phyloP scores from a whole-genome alignment of 2,329 filamentous ascomycete species.

The Aspergillaceae sp. region DNA sequence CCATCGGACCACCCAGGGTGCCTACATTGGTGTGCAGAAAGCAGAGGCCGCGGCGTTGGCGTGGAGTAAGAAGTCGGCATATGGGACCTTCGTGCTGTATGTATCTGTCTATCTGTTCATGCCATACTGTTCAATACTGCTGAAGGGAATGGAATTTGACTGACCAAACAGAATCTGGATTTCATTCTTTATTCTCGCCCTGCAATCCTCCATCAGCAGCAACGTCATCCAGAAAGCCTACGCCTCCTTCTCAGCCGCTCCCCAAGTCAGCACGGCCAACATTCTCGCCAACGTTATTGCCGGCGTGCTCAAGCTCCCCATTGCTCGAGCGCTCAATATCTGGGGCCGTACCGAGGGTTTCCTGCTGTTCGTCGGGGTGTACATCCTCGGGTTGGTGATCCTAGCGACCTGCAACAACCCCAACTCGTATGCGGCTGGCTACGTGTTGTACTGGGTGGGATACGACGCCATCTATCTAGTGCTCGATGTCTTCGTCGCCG shows the following conservation, averaged over 20 bases:
- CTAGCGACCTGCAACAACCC: constrained; percentile 55
- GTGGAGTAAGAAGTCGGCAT: constrained; percentile 29
- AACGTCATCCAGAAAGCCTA: constrained; percentile 44
- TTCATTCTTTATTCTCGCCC: constrained; percentile 38
- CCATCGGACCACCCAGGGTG: constrained; percentile 4
- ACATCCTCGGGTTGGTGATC: constrained; percentile 48
- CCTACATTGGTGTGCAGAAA: constrained; percentile 15
- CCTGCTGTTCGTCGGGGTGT: constrained; percentile 40
- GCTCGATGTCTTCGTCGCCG: constrained; percentile 53
- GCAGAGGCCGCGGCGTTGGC: constrained; percentile 36
- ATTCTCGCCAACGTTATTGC: constrained; percentile 50
- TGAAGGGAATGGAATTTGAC: not conserved
- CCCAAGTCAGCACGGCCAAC: constrained; percentile 41
- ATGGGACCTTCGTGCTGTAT: constrained; percentile 29
- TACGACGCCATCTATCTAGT: constrained; percentile 47
- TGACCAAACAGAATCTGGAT: constrained; percentile 35
- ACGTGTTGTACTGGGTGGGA: constrained; percentile 55
- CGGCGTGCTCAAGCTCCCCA: constrained; percentile 52
- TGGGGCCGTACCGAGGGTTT: constrained; percentile 57
- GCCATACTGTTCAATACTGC: no score
- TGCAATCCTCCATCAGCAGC: constrained; percentile 35
- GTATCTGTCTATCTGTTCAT: not conserved
- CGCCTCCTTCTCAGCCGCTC: constrained; percentile 44
- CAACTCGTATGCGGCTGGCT: constrained; percentile 54
- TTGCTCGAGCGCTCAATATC: constrained; percentile 55